Conservation (phyloP, 2,329 filamentous ascomycete genomes). For the Colletotrichum plurivorum region DNA sequence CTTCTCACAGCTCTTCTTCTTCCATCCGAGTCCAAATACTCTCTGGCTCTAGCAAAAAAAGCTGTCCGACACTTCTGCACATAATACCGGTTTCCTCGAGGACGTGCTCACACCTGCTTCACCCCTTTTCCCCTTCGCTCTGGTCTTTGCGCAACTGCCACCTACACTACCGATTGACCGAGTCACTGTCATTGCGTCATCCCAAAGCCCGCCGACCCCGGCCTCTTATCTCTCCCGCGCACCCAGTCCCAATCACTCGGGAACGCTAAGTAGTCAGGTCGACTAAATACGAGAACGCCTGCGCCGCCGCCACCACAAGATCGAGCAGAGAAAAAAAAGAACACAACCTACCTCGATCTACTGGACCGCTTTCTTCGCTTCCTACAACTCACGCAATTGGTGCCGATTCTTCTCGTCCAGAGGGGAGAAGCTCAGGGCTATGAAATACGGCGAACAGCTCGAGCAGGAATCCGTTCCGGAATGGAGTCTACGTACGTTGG, state of each 20-base stretch:
- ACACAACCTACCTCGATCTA: background rate
- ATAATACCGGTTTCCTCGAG: background rate
- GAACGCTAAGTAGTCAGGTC: conserved; percentile 6
- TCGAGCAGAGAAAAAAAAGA: too few species aligned
- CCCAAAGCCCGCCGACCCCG: conserved; percentile 13
- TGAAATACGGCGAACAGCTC: conserved; percentile 85
- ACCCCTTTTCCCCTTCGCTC: background rate
- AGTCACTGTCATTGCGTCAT: conserved; percentile 39
- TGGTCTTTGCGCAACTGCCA: conserved; percentile 7
- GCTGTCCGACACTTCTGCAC: background rate
- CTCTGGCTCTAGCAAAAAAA: too few species aligned
- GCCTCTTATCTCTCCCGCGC: conserved; percentile 27
- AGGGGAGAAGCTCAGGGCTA: conserved; percentile 49
- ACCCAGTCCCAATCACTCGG: conserved; percentile 19
- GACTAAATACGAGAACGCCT: conserved; percentile 31
- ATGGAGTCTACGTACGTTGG: conserved; percentile 79
- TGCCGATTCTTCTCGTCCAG: conserved; percentile 19
- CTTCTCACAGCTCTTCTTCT: background rate
- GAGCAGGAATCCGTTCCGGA: conserved; percentile 83
- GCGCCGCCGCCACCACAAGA: conserved; percentile 15
- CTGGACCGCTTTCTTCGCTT: conserved; percentile 6
- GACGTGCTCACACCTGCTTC: background rate
- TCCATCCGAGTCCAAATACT: conserved; percentile 1
- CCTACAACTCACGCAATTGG: conserved; percentile 24
- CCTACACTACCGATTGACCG: conserved; percentile 18